Base-by-base conservation (phyloP, 768 basidiomycete genomes). In the Xerocomus potaroensis region DNA sequence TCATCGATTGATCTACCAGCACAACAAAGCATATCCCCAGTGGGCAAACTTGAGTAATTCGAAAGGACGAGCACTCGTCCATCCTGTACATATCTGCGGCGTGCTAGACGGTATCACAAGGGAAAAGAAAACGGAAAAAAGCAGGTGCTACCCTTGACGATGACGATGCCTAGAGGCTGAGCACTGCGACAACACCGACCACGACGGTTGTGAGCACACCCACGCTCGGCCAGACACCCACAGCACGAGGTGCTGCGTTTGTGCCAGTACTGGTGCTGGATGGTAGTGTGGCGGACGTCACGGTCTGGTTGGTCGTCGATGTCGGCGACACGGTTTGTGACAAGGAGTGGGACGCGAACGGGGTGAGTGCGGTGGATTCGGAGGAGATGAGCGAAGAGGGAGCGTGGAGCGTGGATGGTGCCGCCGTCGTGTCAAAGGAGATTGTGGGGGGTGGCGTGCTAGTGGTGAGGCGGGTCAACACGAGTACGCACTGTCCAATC, bases 331-430 rank as follows among this genome's bases (percentile, higher is more conserved):
- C 23, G 16, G 33, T 24, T 10, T 2, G 16, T 27, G 27, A 41
- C 26, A 6, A 8, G 43, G 12, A 2, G 38, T 26, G 9, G 23
- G 38, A 8, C 22, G 47, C 37, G 14, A n/a, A 40, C 5, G 64
- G 54, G 15, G 12, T 35, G 33, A 62, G 1, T 6, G 43, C 43
- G 23, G 47, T 58, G 16, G 63, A 62, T 18, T 60, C 51, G 21
- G 64, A 59, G 27, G 64, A 62, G 35, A 61, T 51, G 47, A 64
- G 49, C 1, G 59, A 64, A 29, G 63, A 61, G 31, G 55, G 45
- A 7, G 48, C 54, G 9, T 62, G 52, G 30, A 60, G 18, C 22
- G 49, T 0, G 26, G 63, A 64, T 4, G 54, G 26, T 0, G 33
- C 8, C 5, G 43, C 64, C 5, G 57, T 60, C 16, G 62, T 62